Evolutionary conservation across 1,284 basidiomycete genomes (phyloP).

Genomic region (Cryptococcus deneoformans): DNA sequence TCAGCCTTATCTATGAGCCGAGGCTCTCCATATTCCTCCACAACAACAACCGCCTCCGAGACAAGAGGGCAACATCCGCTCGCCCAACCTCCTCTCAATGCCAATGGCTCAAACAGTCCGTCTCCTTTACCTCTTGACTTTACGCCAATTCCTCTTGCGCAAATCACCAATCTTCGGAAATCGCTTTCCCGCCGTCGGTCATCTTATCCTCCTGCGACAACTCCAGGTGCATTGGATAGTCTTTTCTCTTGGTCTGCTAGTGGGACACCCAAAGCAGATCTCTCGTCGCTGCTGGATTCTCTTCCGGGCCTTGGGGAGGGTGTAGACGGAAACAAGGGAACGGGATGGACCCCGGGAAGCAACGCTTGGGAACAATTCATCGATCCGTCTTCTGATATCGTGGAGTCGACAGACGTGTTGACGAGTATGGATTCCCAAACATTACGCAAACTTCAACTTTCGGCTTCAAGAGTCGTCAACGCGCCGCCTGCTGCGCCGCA

Average conservation of each 20-base stretch:
- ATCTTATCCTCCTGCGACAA: slow-evolving; percentile 30
- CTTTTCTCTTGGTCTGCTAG: slow-evolving; percentile 21
- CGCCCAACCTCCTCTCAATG: slow-evolving; percentile 8
- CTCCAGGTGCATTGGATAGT: slow-evolving; percentile 17
- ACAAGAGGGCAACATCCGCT: too few relatives aligned
- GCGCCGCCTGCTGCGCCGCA: too few relatives aligned
- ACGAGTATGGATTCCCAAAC: too few relatives aligned
- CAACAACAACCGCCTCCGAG: too few relatives aligned
- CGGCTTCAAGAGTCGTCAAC: too few relatives aligned
- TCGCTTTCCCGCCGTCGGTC: slow-evolving; percentile 22
- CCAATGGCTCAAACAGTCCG: neutral
- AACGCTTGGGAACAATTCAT: slow-evolving; percentile 28
- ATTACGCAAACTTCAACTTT: too few relatives aligned
- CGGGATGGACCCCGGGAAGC: slow-evolving; percentile 3
- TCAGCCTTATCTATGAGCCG: neutral
- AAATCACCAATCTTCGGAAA: slow-evolving; percentile 13
- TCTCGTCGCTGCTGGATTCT: neutral
- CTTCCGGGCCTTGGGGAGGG: slow-evolving; percentile 4
- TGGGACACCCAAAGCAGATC: slow-evolving; percentile 14
- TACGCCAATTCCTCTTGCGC: slow-evolving; percentile 1
- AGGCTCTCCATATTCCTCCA: slow-evolving; percentile 1
- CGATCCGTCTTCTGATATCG: slow-evolving; percentile 16
- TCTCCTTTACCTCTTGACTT: slow-evolving; percentile 13
- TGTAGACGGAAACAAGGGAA: neutral
- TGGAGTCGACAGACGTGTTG: too few relatives aligned